Conservation (phyloP, 2,329 filamentous ascomycete genomes). For the Diplodia seriata region DNA sequence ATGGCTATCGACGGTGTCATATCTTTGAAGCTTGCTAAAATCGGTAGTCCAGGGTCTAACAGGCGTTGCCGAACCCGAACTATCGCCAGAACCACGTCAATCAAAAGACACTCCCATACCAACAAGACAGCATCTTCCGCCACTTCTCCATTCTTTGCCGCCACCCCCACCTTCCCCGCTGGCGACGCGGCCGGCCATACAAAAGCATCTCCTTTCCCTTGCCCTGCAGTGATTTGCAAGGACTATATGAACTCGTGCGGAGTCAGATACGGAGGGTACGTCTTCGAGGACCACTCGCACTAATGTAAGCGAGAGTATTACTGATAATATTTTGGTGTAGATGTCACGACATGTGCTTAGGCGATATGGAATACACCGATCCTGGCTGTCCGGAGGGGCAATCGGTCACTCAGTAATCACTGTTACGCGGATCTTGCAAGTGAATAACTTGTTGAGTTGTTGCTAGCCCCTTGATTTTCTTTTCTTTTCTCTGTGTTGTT, state of each 20-base stretch:
- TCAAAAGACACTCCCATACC: background rate
- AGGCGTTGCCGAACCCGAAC: background rate
- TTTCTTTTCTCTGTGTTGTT: no score
- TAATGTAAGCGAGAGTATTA: background rate
- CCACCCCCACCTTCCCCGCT: background rate
- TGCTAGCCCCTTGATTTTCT: no score
- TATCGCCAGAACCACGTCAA: background rate
- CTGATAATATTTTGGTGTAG: background rate
- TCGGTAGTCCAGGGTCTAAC: background rate
- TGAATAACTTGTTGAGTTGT: no score
- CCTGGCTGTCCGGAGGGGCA: background rate
- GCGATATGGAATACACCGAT: background rate
- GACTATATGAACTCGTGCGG: background rate
- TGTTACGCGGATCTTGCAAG: background rate
- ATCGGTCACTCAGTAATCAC: background rate
- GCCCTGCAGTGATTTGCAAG: background rate
- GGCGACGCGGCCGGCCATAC: background rate
- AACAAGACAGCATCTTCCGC: background rate
- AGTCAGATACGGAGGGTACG: conserved; percentile 8
- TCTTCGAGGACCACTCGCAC: background rate
- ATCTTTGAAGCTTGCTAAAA: background rate
- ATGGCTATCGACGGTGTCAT: background rate
- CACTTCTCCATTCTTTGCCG: background rate
- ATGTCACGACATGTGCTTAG: background rate
- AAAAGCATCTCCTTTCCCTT: background rate